Evolutionary conservation across 768 basidiomycete genomes (phyloP).

Genomic region (Rhodotorula diobovata): DNA sequence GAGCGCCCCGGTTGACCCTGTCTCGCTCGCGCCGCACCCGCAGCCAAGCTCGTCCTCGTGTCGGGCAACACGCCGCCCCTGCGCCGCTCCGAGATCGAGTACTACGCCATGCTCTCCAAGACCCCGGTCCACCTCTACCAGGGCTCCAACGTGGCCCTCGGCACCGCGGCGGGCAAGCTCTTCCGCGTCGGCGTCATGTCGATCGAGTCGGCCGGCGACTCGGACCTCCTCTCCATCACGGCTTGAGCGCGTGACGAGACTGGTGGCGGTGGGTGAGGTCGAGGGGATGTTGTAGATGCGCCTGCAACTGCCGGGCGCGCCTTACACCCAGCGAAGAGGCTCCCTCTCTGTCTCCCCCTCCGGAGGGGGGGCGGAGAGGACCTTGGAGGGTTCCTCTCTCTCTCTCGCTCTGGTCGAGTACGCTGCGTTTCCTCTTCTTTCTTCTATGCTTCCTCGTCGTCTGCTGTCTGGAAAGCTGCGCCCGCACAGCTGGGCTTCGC

Average conservation of each 20-base stretch:
- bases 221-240: constrained; percentile 76
- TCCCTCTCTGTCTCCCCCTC: no score
- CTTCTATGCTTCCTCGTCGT: no score
- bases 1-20: neutral
- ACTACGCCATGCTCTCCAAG: constrained; percentile 89
- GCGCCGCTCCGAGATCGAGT: constrained; percentile 98
- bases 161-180: constrained; percentile 97
- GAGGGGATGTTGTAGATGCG: neutral
- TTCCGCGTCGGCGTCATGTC: constrained; percentile 99
- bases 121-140: constrained; percentile 97
- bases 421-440: no score
- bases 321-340: neutral
- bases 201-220: constrained; percentile 90
- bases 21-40: neutral
- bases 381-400: no score
- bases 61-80: constrained; percentile 98
- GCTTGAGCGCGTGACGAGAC: no score
- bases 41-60: constrained; percentile 97
- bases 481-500: no score
- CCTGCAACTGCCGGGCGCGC: no score
- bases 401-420: no score
- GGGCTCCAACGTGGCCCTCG: constrained; percentile 95
- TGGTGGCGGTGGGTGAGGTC: neutral
- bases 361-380: no score
- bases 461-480: no score